phyloP scores from a whole-genome alignment of 192 early-diverging fungal species.

The Dissophora ornata region DNA sequence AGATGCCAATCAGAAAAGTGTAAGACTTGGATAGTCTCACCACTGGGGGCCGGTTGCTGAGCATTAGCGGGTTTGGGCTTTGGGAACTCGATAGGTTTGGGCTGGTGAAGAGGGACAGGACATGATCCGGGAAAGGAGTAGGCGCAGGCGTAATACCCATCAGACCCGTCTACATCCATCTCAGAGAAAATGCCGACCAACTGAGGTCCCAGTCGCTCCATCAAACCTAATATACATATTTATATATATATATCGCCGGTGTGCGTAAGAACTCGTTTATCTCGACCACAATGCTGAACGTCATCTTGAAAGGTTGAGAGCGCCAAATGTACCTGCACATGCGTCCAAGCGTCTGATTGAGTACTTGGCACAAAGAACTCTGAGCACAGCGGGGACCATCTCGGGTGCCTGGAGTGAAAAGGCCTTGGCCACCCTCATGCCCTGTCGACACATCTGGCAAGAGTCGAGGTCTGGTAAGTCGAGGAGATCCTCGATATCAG shows the following conservation, averaged over 20 bases:
- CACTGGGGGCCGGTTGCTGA: constrained; percentile 31
- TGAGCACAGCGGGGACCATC: constrained; percentile 28
- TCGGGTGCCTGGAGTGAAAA: constrained; percentile 42
- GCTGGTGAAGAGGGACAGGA: constrained; percentile 34
- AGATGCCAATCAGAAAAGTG: constrained; percentile 70
- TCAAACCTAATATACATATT: constrained; percentile 14
- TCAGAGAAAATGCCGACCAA: constrained; percentile 34
- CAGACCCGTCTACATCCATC: constrained; percentile 35
- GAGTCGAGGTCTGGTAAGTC: constrained; percentile 38
- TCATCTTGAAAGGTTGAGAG: too few relatives aligned
- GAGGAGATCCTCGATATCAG: constrained; percentile 36
- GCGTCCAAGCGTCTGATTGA: constrained; percentile 26
- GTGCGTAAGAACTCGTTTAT: not conserved
- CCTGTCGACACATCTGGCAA: constrained; percentile 45
- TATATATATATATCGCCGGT: not conserved
- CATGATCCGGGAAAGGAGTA: constrained; percentile 45
- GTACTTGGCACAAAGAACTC: constrained; percentile 27
- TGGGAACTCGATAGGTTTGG: constrained; percentile 51
- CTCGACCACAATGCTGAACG: too few relatives aligned
- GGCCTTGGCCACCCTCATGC: constrained; percentile 26
- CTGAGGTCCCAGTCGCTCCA: constrained; percentile 34
- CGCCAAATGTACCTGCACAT: constrained; percentile 26
- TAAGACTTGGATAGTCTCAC: constrained; percentile 56
- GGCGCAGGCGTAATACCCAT: constrained; percentile 51
- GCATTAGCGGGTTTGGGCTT: constrained; percentile 57